Conservation (phyloP, 2,329 filamentous ascomycete genomes). For the Arthrobotrys entomopaga region DNA sequence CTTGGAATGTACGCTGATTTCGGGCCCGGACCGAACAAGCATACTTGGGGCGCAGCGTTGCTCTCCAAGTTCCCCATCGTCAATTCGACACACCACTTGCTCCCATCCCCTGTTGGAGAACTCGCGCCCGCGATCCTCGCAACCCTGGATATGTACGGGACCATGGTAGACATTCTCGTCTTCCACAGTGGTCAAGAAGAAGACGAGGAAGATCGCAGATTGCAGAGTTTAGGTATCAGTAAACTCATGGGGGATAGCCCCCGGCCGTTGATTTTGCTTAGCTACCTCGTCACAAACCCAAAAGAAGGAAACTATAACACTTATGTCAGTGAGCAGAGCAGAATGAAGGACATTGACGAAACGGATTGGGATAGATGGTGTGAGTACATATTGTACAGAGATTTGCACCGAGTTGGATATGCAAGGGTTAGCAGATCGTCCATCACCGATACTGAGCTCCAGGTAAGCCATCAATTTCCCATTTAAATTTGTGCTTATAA, state of each 20-base stretch:
- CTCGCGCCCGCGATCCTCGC: conserved; percentile 95
- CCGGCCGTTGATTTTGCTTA: conserved; percentile 84
- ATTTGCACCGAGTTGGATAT: conserved; percentile 84
- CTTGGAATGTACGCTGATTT: conserved; percentile 99
- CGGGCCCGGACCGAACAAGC: conserved; percentile 96
- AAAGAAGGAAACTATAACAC: conserved; percentile 95
- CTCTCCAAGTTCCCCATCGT: conserved; percentile 97
- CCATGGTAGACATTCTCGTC: conserved; percentile 90
- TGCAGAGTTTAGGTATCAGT: conserved; percentile 86
- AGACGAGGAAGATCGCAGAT: conserved; percentile 86
- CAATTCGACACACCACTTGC: conserved; percentile 93
- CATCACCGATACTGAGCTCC: conserved; percentile 96
- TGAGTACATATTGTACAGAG: conserved; percentile 97
- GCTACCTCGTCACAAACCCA: conserved; percentile 91
- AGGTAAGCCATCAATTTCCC: conserved; percentile 67
- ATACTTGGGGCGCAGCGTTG: conserved; percentile 94
- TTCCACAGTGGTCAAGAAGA: conserved; percentile 99
- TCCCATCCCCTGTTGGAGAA: conserved; percentile 92
- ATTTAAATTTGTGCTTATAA: conserved; percentile 55
- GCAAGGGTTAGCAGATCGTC: conserved; percentile 86
- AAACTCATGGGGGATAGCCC: conserved; percentile 85
- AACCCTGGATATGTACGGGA: conserved; percentile 92
- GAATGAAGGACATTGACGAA: conserved; percentile 94
- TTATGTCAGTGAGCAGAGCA: conserved; percentile 84
- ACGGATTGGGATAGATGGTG: conserved; percentile 98